Base-by-base conservation (phyloP, 2,329 filamentous ascomycete species). In the Myotisia sp. region DNA sequence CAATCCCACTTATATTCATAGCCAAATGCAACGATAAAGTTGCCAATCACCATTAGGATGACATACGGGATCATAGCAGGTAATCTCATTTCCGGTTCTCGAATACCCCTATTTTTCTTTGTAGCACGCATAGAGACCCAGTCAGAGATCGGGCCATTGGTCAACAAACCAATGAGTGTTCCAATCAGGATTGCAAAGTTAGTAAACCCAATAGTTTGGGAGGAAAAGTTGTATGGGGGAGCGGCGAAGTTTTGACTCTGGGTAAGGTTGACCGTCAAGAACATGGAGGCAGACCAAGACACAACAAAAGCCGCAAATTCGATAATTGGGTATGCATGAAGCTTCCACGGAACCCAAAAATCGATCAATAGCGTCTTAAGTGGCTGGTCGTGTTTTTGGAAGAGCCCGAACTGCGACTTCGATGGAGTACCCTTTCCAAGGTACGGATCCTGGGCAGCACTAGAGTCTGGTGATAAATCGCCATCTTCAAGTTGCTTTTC, bases 261-360 rank as follows among this genome's bases (percentile, higher is more conserved):
- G 0, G 70, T 75, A n/a, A 77, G 57, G 51, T 77, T 77, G 46
- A 76, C 46, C 2, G 65, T 68, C 29, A 78, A 54, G 52, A 75
- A 74, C 14, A 56, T 64, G 26, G 62, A 68, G 36, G 69, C 70
- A 6, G 61, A 63, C 69, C 70, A 77, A 16, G 66, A 70, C 5
- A 75, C 70, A 17, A 74, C 64, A 43, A 78, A 76, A 10, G 69
- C 63, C 1, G 73, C 62, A 37, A 74, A 71, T 41, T 76, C 65
- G 26, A 77, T 67, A 37, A 78, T 76, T 0, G 74, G 74, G 50
- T 71, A 78, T 0, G 61, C 44, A 47, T 74, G 68, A 1, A 78
- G 57, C 44, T 75, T 73, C 65, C 69, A 74, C 0, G 74, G 74
- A 5, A 71, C 62, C 64, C 65, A 74, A 14, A 78, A 58, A 43